Evolutionary conservation across 2,329 filamentous ascomycete species (phyloP).

Genomic region (Ophiosphaerella narmari): DNA sequence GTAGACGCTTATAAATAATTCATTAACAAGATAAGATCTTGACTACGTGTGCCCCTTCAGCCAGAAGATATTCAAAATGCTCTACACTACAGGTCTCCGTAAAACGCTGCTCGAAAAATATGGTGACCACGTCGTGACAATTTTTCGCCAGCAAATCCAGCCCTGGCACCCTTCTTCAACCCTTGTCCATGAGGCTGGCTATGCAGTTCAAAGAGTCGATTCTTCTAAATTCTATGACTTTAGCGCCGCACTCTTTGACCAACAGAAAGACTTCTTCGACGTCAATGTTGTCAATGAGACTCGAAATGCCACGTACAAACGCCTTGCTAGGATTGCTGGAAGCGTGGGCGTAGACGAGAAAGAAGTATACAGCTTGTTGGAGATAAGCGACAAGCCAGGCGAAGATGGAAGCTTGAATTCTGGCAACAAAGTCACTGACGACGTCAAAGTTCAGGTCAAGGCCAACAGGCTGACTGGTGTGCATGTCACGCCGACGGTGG

Average conservation of each 20-base stretch:
- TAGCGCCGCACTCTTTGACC: slow-evolving; percentile 68
- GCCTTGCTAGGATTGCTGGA: slow-evolving; percentile 75
- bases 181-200: slow-evolving; percentile 75
- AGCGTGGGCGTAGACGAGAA: slow-evolving; percentile 71
- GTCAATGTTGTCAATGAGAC: slow-evolving; percentile 81
- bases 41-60: slow-evolving; percentile 90
- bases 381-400: slow-evolving; percentile 68
- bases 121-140: slow-evolving; percentile 66
- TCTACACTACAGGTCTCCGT: slow-evolving; percentile 66
- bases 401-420: slow-evolving; percentile 72
- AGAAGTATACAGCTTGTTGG: slow-evolving; percentile 71
- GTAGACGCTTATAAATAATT: neutral
- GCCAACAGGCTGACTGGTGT: slow-evolving; percentile 77
- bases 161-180: slow-evolving; percentile 87
- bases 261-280: slow-evolving; percentile 82
- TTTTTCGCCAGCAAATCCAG: slow-evolving; percentile 91
- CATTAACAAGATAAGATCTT: slow-evolving; percentile 59
- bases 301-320: slow-evolving; percentile 80
- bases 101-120: slow-evolving; percentile 69
- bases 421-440: slow-evolving; percentile 82
- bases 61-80: slow-evolving; percentile 75
- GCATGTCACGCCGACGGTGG: slow-evolving; percentile 88
- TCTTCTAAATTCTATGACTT: slow-evolving; percentile 81
- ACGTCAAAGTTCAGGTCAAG: slow-evolving; percentile 84
- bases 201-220: slow-evolving; percentile 74